These are phyloP conservation scores for Corymbia maculata DNA, from an alignment of 345 rosid species.

Conservation along the genomic window DNA sequence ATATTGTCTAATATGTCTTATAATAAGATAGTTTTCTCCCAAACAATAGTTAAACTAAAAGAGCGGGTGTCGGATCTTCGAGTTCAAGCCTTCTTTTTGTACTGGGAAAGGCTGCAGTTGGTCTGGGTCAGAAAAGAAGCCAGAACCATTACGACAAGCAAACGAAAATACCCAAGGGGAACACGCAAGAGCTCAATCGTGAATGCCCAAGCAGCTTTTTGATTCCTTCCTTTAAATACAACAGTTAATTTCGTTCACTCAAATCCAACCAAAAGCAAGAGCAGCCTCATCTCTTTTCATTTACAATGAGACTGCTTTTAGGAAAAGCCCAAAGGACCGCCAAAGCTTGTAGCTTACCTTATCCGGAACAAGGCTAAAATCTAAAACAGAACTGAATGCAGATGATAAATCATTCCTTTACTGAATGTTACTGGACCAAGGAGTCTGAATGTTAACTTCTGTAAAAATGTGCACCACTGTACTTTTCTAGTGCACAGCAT, in stretches of 20 bases:
- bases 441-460: background rate
- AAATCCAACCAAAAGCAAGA: background rate
- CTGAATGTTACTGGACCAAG: background rate
- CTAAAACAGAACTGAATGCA: background rate
- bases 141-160: background rate
- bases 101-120: background rate
- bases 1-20: background rate
- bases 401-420: background rate
- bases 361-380: background rate
- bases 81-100: background rate
- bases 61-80: background rate
- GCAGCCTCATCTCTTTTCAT: background rate
- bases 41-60: background rate
- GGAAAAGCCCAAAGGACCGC: background rate
- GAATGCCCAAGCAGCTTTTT: background rate
- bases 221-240: background rate
- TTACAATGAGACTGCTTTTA: background rate
- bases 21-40: background rate
- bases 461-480: background rate
- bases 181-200: background rate
- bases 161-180: background rate
- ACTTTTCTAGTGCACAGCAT: conserved; percentile 46
- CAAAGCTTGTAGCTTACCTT: background rate
- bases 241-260: background rate
- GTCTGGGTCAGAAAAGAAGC: background rate